These are phyloP conservation scores for Aaosphaeria arxii DNA, from an alignment of 2,329 filamentous ascomycete species.

Conservation along the genomic window DNA sequence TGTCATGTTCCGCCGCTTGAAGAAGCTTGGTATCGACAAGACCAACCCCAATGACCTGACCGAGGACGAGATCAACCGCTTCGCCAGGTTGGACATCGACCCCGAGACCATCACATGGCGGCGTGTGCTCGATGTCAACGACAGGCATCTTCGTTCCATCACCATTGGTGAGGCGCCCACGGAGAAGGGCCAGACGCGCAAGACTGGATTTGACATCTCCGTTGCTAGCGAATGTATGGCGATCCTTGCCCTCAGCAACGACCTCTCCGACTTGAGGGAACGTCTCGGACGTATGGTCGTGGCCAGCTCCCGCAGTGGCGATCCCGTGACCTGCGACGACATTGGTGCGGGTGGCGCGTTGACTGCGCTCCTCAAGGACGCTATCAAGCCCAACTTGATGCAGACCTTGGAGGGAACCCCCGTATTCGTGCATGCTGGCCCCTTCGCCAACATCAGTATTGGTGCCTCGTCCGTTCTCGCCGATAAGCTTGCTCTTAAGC, in stretches of 20 bases:
- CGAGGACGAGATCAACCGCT: conserved; percentile 79
- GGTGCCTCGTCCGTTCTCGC: conserved; percentile 94
- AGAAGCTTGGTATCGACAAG: conserved; percentile 95
- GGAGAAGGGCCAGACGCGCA: conserved; percentile 82
- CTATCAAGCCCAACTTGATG: conserved; percentile 99
- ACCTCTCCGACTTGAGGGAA: conserved; percentile 84
- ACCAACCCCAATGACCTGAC: conserved; percentile 89
- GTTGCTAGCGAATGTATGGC: conserved; percentile 99
- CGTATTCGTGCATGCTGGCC: conserved; percentile 94
- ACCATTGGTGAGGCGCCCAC: conserved; percentile 85
- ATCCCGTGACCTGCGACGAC: conserved; percentile 94
- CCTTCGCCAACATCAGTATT: conserved; percentile 98
- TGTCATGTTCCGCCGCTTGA: conserved; percentile 87
- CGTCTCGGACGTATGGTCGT: conserved; percentile 94
- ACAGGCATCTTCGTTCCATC: conserved; percentile 85
- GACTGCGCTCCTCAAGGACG: conserved; percentile 93
- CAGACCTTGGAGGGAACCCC: conserved; percentile 96
- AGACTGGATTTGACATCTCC: conserved; percentile 96
- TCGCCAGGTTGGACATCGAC: conserved; percentile 94
- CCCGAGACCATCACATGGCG: conserved; percentile 97
- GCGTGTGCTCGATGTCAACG: conserved; percentile 94
- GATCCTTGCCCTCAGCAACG: conserved; percentile 88
- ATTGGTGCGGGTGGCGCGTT: conserved; percentile 89
- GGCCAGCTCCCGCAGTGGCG: conserved; percentile 77
- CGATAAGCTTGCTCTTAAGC: conserved; percentile 92